A percentile compares a stretch with the other conserved stretches of the same genome.
Evolutionary conservation across 2,329 filamentous ascomycete species (phyloP).

Genomic region (Geosmithia putterillii): DNA sequence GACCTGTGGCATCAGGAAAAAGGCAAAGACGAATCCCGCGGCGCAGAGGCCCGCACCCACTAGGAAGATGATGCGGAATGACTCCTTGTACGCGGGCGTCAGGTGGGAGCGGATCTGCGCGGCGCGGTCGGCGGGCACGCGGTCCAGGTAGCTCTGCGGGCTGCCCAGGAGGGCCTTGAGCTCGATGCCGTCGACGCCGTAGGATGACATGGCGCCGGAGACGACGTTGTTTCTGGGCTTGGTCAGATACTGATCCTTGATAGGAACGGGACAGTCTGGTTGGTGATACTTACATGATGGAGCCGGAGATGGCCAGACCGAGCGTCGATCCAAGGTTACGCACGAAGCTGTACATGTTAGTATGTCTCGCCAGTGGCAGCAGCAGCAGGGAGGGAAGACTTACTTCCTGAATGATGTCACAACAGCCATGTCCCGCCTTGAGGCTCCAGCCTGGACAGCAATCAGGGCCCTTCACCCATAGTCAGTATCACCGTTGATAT

Average conservation of each 20-base stretch:
- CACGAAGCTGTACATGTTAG: slow-evolving; percentile 17
- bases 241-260: too few species aligned
- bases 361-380: background rate
- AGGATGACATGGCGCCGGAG: slow-evolving; percentile 11
- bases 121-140: slow-evolving; percentile 14
- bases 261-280: too few species aligned
- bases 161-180: slow-evolving; percentile 16
- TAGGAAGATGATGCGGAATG: slow-evolving; percentile 25
- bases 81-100: slow-evolving; percentile 20
- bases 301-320: slow-evolving; percentile 24
- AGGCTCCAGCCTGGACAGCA: slow-evolving; percentile 43
- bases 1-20: slow-evolving; percentile 25
- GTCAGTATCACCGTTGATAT: slow-evolving; percentile 1
- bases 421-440: slow-evolving; percentile 30
- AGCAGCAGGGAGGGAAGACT: slow-evolving; percentile 7
- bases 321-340: slow-evolving; percentile 25
- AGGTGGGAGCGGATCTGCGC: slow-evolving; percentile 15
- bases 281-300: slow-evolving; percentile 19
- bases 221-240: slow-evolving; percentile 22
- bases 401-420: slow-evolving; percentile 31
- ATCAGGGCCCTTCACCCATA: slow-evolving; percentile 23
- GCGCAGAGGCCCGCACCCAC: slow-evolving; percentile 20
- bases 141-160: slow-evolving; percentile 17
- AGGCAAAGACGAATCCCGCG: slow-evolving; percentile 21
- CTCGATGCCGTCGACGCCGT: slow-evolving; percentile 10